These are phyloP conservation scores for Fagus crenata DNA, from an alignment of 306 rosid species.

Conservation along the genomic window DNA sequence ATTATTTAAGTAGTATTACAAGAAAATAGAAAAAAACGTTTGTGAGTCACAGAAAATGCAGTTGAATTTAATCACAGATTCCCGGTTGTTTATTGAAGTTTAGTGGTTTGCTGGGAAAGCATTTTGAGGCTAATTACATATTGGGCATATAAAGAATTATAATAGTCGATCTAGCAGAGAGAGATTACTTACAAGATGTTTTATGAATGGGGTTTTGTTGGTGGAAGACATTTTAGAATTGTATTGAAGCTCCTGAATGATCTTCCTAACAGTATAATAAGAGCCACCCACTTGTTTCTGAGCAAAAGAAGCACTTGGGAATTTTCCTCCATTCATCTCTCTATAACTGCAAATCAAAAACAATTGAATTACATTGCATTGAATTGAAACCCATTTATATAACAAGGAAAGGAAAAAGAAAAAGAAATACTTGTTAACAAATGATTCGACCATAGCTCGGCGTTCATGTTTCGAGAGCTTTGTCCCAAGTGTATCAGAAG, in stretches of 20 bases:
- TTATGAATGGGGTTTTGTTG: neutral
- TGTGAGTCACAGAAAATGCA: neutral
- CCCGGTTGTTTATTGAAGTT: neutral
- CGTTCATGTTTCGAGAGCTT: constrained; percentile 49
- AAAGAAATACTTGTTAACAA: constrained; percentile 50
- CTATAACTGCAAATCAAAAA: constrained; percentile 45
- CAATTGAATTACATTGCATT: too few species aligned
- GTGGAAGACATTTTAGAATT: constrained; percentile 31
- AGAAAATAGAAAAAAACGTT: neutral
- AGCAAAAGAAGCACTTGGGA: constrained; percentile 34
- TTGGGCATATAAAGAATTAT: neutral
- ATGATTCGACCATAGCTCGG: constrained; percentile 53
- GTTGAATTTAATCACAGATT: neutral
- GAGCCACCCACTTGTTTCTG: constrained; percentile 57
- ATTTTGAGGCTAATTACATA: neutral
- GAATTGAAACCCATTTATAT: too few species aligned
- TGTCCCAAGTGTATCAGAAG: constrained; percentile 41
- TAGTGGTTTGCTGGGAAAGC: neutral
- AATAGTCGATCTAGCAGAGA: neutral
- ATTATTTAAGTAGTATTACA: neutral
- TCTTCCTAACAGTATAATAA: constrained; percentile 49
- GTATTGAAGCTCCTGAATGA: constrained; percentile 56
- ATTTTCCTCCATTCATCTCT: constrained; percentile 57
- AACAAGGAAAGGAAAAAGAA: neutral
- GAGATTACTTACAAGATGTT: neutral